A percentile compares a stretch with the other conserved stretches of the same genome.
phyloP scores from a whole-genome alignment of 768 basidiomycete genomes.

The Galerina marginata region DNA sequence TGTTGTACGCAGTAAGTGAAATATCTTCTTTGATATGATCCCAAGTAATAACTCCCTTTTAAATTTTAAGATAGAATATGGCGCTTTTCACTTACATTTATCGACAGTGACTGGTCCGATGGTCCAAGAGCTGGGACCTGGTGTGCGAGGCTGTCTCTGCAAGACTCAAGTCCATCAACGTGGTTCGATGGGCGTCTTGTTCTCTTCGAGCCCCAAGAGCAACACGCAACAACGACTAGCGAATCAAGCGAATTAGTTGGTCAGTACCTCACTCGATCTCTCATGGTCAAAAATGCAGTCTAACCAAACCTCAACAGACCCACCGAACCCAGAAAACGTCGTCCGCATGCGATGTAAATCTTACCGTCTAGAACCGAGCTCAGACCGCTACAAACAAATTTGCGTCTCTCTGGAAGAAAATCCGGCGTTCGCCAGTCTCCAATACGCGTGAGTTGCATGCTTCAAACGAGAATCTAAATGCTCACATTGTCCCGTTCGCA shows the following conservation, averaged over 20 bases:
- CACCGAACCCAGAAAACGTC: background rate
- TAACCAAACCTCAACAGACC: no score
- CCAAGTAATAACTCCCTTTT: background rate
- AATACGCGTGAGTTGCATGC: background rate
- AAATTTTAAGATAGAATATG: background rate
- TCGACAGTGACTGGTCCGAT: background rate
- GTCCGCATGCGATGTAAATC: background rate
- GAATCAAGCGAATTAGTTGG: background rate
- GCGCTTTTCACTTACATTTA: background rate
- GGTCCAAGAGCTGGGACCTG: background rate
- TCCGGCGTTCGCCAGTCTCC: background rate
- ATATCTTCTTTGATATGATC: background rate
- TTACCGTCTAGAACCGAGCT: background rate
- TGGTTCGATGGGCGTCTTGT: conserved; percentile 2
- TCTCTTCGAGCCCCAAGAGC: background rate
- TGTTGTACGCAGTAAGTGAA: background rate
- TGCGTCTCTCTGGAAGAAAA: background rate
- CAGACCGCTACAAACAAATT: background rate
- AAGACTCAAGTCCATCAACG: background rate
- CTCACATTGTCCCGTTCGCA: background rate
- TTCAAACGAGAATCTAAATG: background rate
- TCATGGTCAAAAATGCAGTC: no score
- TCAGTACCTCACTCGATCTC: background rate
- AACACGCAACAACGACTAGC: no score
- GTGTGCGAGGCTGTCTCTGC: background rate